Percentiles rank a stretch among this genome's conserved stretches.
These are phyloP conservation scores for Sporothrix euskadiensis DNA, from an alignment of 2,329 filamentous ascomycete species.

Conservation along the genomic window DNA sequence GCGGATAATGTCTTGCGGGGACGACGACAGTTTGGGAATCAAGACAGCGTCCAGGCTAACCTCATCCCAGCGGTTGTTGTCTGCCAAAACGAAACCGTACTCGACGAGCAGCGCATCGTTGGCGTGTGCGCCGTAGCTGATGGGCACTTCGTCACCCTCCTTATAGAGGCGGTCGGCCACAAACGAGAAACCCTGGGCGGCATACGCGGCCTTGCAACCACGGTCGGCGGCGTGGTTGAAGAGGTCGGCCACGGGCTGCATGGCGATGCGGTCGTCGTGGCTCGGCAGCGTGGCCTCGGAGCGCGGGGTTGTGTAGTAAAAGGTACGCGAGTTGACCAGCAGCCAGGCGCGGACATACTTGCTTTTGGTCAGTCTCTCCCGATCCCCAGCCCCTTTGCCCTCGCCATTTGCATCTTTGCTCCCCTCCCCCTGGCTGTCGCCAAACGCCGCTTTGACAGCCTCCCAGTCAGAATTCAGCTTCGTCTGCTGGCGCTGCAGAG, in stretches of 20 bases:
- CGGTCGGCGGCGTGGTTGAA: constrained; percentile 57
- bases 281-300: constrained; percentile 46
- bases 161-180: constrained; percentile 52
- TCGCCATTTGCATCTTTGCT: neutral
- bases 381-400: neutral
- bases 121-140: constrained; percentile 68
- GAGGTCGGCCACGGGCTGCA: constrained; percentile 71
- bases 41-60: constrained; percentile 49
- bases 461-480: constrained; percentile 47
- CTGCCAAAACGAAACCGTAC: constrained; percentile 54
- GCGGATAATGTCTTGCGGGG: constrained; percentile 5
- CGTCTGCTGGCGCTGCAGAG: constrained; percentile 55
- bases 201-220: constrained; percentile 55
- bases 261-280: constrained; percentile 62
- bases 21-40: constrained; percentile 37
- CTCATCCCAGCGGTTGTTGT: constrained; percentile 52
- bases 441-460: constrained; percentile 33
- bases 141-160: constrained; percentile 64
- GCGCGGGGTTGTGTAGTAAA: constrained; percentile 55
- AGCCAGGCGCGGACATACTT: constrained; percentile 56
- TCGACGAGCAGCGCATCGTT: constrained; percentile 74
- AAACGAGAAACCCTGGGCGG: constrained; percentile 55
- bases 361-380: constrained; percentile 29
- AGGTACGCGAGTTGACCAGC: constrained; percentile 62
- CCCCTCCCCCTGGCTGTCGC: constrained; percentile 14